Evolutionary conservation across 2,329 filamentous ascomycete genomes (phyloP), one percentile per base, ranked within the genome.

Genomic region (Diaporthe ampelina): DNA sequence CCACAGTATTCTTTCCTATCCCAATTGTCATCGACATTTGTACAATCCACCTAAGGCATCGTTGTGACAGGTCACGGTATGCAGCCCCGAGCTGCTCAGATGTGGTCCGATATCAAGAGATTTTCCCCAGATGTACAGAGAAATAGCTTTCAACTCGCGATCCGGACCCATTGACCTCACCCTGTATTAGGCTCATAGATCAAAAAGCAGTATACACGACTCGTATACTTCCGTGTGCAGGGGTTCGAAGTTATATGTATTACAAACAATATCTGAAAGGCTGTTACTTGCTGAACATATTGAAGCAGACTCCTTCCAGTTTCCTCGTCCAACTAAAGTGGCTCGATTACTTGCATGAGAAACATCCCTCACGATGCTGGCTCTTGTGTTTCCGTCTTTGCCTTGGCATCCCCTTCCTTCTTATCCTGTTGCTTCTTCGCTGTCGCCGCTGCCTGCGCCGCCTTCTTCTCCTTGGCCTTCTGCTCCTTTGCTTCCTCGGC

Each of bases 391-490:
- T 63, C 37, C 15, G 24, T 45, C 21, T 75, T n/a, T 21, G 63
- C 73, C 52, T 50, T 50, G 7, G 59, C 48, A 45, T 43, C 54
- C 1, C 32, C n/a, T 32, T 73, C 72, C 32, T 61, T 70, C 52
- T 48, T 57, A 9, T 63, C 54, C n/a, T 45, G 26, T 5, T 68
- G 57, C 50, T 69, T 72, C 52, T 73, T 35, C 24, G 63, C 65
- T 59, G 68, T 72, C 29, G 50, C 67, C 24, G 40, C 68, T 1
- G 54, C 54, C 19, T 35, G 43, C 19, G 48, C 67, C 9, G 61
- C 74, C 72, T 72, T 57, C 59, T 70, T 67, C 67, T 73, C 72
- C 45, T 63, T 73, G 21, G 56, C 48, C 13, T 68, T 68, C 67
- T 61, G 37, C 67, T 59, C 72, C 35, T 56, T 74, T 4, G 40